Conservation (phyloP, 108 stramenopile genomes). For the Cyclotella choctawhatcheeana region DNA sequence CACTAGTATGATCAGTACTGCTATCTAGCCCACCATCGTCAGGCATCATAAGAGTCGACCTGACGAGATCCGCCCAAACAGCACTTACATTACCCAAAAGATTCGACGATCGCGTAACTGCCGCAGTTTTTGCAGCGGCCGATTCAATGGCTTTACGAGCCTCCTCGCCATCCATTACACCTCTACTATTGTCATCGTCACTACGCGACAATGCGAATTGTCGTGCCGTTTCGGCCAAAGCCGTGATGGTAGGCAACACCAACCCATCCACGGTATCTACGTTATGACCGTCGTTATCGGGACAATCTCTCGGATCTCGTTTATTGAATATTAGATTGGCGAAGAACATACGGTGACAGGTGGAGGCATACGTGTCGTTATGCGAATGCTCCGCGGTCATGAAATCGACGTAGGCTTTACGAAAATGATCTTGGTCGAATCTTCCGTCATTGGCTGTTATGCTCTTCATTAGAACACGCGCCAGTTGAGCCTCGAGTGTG, state of each 20-base stretch:
- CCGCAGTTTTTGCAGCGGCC: constrained; percentile 59
- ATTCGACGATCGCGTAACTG: constrained; percentile 57
- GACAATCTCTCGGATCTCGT: constrained; percentile 70
- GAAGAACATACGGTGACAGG: constrained; percentile 95
- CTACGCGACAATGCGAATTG: constrained; percentile 24
- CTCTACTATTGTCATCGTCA: constrained; percentile 7
- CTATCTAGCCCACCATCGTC: constrained; percentile 13
- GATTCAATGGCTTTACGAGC: constrained; percentile 16
- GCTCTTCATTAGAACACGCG: constrained; percentile 70
- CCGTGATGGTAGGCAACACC: constrained; percentile 73
- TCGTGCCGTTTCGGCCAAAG: constrained; percentile 50
- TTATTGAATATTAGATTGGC: constrained; percentile 69
- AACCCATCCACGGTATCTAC: constrained; percentile 90
- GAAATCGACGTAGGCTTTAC: constrained; percentile 79
- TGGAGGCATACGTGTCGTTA: constrained; percentile 89
- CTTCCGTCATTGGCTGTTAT: constrained; percentile 53
- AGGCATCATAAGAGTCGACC: constrained; percentile 32
- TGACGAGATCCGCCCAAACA: constrained; percentile 55
- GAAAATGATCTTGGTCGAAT: constrained; percentile 71
- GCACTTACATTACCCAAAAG: constrained; percentile 52
- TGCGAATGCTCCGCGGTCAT: constrained; percentile 86
- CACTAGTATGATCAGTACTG: too few relatives aligned
- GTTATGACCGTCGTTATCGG: constrained; percentile 92
- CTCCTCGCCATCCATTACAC: too few relatives aligned
- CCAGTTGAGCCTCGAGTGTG: constrained; percentile 80